Conservation (phyloP, 495 filamentous ascomycete genomes). For the Pseudomonodictys pantanalensis region DNA sequence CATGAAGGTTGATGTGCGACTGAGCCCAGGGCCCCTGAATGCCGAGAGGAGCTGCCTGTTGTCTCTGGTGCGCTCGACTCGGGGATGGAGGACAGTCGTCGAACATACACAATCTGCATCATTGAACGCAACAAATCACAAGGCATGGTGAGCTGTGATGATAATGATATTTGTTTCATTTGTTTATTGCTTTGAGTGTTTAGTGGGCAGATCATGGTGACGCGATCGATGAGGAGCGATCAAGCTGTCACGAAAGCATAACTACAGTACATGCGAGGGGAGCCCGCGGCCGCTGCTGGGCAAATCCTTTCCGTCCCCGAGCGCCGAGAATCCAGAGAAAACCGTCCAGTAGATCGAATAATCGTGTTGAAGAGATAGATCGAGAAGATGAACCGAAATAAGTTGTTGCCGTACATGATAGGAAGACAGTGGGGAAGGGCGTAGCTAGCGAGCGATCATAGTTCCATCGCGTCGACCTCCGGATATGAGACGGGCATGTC, state of each 20-base stretch:
- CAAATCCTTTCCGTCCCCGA: slow-evolving; percentile 14
- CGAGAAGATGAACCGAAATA: slow-evolving; percentile 2
- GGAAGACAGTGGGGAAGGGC: neutral
- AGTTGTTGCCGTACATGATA: slow-evolving; percentile 10
- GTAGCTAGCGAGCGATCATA: slow-evolving; percentile 9
- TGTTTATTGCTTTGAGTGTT: slow-evolving; percentile 17
- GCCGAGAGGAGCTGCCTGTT: too few relatives aligned
- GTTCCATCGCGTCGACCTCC: slow-evolving; percentile 30
- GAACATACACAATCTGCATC: too few relatives aligned
- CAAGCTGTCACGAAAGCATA: slow-evolving; percentile 24
- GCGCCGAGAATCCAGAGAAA: slow-evolving; percentile 16
- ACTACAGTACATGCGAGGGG: slow-evolving; percentile 26
- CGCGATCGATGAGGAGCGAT: slow-evolving; percentile 24
- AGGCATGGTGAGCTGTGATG: too few relatives aligned
- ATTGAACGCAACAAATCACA: neutral
- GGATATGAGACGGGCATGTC: slow-evolving; percentile 18
- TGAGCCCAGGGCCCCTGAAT: too few relatives aligned
- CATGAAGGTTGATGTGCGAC: too few relatives aligned
- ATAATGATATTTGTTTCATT: slow-evolving; percentile 16
- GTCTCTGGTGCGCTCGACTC: too few relatives aligned
- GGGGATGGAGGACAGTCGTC: too few relatives aligned
- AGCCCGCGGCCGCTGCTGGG: slow-evolving; percentile 7
- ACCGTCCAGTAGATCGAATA: slow-evolving; percentile 6
- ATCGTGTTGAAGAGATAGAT: neutral
- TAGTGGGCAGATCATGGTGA: neutral